Evolutionary conservation across 768 basidiomycete genomes (phyloP).

Genomic region (Brasilioporus rufonigricans): DNA sequence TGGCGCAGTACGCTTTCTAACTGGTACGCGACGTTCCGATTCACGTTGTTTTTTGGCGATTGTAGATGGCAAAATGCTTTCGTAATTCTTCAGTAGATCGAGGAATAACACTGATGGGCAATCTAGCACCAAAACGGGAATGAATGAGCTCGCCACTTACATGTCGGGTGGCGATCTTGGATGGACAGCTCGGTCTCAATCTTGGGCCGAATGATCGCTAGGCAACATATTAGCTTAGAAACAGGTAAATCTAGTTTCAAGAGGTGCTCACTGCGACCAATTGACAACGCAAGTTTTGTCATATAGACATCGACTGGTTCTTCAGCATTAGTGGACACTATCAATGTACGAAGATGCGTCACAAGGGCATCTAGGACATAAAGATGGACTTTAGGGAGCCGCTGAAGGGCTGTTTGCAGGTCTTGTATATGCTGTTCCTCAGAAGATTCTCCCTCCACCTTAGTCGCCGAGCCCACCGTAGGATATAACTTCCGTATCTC

Average conservation of each 20-base stretch:
- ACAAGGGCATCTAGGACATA: constrained; percentile 77
- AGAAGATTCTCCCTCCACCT: constrained; percentile 49
- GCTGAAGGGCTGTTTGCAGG: constrained; percentile 59
- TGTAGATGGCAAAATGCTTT: constrained; percentile 72
- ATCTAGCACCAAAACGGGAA: background rate
- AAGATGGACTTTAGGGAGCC: constrained; percentile 75
- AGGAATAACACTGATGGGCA: constrained; percentile 66
- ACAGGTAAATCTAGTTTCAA: background rate
- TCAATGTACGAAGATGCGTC: constrained; percentile 70
- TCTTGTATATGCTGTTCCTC: constrained; percentile 64
- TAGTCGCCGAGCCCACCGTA: constrained; percentile 55
- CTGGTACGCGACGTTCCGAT: constrained; percentile 78
- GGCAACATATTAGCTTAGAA: constrained; percentile 1
- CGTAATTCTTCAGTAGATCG: constrained; percentile 78
- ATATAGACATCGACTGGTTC: constrained; percentile 79
- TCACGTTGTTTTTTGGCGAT: constrained; percentile 85
- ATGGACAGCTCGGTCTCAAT: constrained; percentile 81
- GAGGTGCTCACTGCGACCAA: constrained; percentile 72
- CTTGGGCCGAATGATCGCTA: constrained; percentile 82
- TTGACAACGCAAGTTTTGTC: constrained; percentile 81
- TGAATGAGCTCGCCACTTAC: constrained; percentile 39
- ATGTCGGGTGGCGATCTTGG: constrained; percentile 84
- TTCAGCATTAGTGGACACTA: constrained; percentile 63
- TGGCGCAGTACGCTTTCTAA: constrained; percentile 82
- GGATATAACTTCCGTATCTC: constrained; percentile 89